phyloP scores from a whole-genome alignment of 2,329 filamentous ascomycete species.

The Arthrobotrys musiformis region DNA sequence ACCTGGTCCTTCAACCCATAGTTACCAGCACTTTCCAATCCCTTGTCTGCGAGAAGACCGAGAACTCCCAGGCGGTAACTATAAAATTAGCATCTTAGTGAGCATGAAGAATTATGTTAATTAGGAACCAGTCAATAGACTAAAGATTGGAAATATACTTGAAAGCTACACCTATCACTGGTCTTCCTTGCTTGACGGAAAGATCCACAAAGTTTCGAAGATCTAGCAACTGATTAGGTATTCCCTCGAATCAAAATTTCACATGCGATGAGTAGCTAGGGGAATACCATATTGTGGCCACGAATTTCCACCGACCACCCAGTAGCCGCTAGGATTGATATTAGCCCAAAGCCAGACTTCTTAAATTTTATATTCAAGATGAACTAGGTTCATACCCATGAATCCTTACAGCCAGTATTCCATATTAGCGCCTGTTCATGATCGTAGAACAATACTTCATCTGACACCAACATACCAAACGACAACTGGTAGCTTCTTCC shows the following conservation, averaged over 20 bases:
- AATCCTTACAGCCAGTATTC: conserved; percentile 1
- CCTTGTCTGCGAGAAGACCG: conserved; percentile 33
- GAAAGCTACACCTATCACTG: conserved; percentile 37
- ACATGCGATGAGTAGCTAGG: not conserved
- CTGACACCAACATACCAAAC: conserved; percentile 51
- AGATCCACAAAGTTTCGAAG: conserved; percentile 31
- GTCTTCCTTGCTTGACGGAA: conserved; percentile 10
- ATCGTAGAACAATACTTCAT: not conserved
- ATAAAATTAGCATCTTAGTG: conserved; percentile 33
- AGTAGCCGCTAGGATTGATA: conserved; percentile 23
- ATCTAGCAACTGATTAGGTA: conserved; percentile 6
- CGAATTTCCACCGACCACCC: conserved; percentile 51
- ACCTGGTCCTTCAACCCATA: conserved; percentile 67
- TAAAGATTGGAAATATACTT: conserved; percentile 19
- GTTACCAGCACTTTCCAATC: conserved; percentile 66
- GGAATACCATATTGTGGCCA: conserved; percentile 45
- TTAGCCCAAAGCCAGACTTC: not conserved
- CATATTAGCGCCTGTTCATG: not conserved
- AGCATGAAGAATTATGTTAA: not conserved
- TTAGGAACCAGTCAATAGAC: not conserved
- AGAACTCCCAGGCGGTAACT: conserved; percentile 43
- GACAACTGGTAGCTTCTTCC: conserved; percentile 56
- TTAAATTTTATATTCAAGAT: not conserved
- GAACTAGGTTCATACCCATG: conserved; percentile 1
- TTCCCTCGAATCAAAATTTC: not conserved